phyloP scores from a whole-genome alignment of 2,329 filamentous ascomycete genomes.

The Orbilia oligospora region DNA sequence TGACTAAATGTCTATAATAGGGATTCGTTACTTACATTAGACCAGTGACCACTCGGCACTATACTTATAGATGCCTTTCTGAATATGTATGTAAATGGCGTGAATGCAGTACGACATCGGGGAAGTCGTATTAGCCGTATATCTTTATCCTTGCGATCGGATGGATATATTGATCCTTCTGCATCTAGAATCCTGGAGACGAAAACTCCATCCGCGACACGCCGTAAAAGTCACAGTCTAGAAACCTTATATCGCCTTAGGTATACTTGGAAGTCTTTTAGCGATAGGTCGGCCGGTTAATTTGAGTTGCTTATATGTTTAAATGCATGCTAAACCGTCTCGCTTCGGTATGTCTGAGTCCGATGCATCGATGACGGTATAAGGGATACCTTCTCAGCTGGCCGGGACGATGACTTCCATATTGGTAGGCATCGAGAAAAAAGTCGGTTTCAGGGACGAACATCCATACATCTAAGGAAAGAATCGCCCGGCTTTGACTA shows the following conservation, averaged over 20 bases:
- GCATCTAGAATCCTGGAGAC: too few relatives aligned
- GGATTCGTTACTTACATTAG: background rate
- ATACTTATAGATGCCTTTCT: too few relatives aligned
- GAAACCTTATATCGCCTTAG: too few relatives aligned
- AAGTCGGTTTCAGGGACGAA: constrained; percentile 46
- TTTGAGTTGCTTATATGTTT: background rate
- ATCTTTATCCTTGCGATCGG: background rate
- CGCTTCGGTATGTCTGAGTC: constrained; percentile 50
- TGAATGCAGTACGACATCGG: too few relatives aligned
- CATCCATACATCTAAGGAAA: constrained; percentile 12
- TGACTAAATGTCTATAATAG: background rate
- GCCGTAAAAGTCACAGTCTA: too few relatives aligned
- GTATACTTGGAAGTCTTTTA: too few relatives aligned
- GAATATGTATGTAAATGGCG: background rate
- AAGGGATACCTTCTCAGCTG: background rate
- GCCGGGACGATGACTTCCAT: too few relatives aligned
- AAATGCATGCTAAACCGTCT: constrained; percentile 33
- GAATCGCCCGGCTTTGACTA: background rate
- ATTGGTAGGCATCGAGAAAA: background rate
- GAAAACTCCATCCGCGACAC: too few relatives aligned
- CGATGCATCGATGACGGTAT: background rate
- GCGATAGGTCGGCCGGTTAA: constrained; percentile 4
- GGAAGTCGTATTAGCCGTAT: background rate
- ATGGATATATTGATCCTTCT: background rate
- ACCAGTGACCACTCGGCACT: too few relatives aligned